These are phyloP conservation scores for Boletus rufocinnamomeus DNA, from an alignment of 768 basidiomycete genomes.

Conservation along the genomic window DNA sequence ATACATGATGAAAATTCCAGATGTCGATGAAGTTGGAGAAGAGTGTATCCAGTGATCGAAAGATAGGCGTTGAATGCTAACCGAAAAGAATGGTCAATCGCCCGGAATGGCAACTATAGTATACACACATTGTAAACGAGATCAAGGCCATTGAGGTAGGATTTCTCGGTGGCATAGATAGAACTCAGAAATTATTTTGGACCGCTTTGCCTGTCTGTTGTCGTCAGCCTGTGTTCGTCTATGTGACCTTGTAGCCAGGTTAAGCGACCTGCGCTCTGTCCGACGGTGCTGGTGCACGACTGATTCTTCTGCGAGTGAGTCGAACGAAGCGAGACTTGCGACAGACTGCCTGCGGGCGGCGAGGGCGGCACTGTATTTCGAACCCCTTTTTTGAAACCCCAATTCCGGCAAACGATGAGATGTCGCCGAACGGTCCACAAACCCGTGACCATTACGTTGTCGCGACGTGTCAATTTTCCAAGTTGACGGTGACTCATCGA, in stretches of 20 bases:
- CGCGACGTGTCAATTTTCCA: too few relatives aligned
- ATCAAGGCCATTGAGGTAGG: constrained; percentile 81
- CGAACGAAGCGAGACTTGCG: constrained; percentile 71
- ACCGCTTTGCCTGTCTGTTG: constrained; percentile 54
- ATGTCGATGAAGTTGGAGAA: constrained; percentile 93
- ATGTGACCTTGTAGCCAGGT: constrained; percentile 22
- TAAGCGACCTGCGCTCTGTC: constrained; percentile 39
- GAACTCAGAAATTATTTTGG: constrained; percentile 75
- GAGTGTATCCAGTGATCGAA: constrained; percentile 71
- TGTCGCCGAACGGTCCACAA: too few relatives aligned
- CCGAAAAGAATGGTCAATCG: constrained; percentile 2
- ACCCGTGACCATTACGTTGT: too few relatives aligned
- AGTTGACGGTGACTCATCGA: too few relatives aligned
- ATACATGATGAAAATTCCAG: constrained; percentile 82
- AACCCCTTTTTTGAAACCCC: too few relatives aligned
- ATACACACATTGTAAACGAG: constrained; percentile 75
- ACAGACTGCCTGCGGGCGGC: constrained; percentile 58
- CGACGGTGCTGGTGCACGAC: constrained; percentile 32
- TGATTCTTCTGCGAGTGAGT: constrained; percentile 62
- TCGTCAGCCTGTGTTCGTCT: constrained; percentile 47
- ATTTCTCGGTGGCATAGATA: constrained; percentile 78
- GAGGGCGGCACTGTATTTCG: constrained; percentile 41
- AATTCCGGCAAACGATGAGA: too few relatives aligned
- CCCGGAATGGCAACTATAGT: background rate
- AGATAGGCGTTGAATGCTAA: constrained; percentile 82